Conservation (phyloP, 2,329 filamentous ascomycete species). For the Aspergillus fumigatus region DNA sequence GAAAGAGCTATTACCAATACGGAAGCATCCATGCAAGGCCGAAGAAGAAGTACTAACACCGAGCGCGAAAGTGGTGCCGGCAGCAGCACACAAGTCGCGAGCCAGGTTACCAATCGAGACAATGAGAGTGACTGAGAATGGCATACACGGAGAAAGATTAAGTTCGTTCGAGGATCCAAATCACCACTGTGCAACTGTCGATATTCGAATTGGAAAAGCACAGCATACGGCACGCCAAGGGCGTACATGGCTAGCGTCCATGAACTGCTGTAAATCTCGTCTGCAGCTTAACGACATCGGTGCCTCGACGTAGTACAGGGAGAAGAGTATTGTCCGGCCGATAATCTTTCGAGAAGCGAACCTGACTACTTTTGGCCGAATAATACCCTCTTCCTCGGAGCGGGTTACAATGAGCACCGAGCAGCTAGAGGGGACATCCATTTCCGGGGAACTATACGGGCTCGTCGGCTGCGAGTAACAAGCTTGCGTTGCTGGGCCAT, state of each 20-base stretch:
- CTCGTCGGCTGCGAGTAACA: neutral
- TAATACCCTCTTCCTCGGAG: neutral
- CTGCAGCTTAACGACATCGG: neutral
- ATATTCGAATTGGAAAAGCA: neutral
- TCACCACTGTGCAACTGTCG: neutral
- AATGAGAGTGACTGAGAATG: neutral
- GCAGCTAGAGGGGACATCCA: neutral
- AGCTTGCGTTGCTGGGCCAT: neutral
- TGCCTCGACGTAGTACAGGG: neutral
- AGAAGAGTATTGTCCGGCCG: neutral
- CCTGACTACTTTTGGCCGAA: neutral
- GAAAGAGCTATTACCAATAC: constrained; percentile 44
- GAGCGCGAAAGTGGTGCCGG: constrained; percentile 9
- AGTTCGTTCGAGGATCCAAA: neutral
- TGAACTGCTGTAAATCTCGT: neutral
- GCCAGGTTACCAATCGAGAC: neutral
- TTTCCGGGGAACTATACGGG: neutral
- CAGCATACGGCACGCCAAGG: neutral
- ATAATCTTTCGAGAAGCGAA: neutral
- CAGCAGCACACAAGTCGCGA: constrained; percentile 10
- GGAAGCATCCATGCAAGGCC: constrained; percentile 23
- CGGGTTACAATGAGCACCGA: neutral
- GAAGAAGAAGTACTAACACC: constrained; percentile 21
- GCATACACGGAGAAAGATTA: neutral
- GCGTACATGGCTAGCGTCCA: neutral